Conservation (phyloP, 2,329 filamentous ascomycete genomes). For the Hypoxylon rubiginosum region DNA sequence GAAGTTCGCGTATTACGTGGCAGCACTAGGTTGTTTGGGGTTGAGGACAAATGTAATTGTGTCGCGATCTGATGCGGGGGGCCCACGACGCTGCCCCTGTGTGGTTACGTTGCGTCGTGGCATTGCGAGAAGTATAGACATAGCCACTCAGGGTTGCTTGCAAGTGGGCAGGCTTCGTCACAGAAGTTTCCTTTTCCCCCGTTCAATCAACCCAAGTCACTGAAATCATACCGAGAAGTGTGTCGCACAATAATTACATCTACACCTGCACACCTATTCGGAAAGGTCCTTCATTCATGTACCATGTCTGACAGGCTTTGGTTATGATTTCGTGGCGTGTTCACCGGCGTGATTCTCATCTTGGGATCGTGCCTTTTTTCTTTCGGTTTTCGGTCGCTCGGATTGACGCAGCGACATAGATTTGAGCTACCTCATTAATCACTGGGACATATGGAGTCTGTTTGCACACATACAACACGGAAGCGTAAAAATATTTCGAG, state of each 20-base stretch:
- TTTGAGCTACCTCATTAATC: constrained; percentile 22
- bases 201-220: constrained; percentile 6
- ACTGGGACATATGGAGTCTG: constrained; percentile 30
- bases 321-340: constrained; percentile 13
- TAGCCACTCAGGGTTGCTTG: background rate
- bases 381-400: constrained; percentile 25
- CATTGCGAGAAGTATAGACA: constrained; percentile 18
- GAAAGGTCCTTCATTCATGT: constrained; percentile 18
- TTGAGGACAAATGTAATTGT: constrained; percentile 13
- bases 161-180: background rate
- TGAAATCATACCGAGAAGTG: background rate
- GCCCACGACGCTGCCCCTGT: constrained; percentile 11
- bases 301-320: constrained; percentile 8
- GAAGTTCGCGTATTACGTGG: constrained; percentile 30
- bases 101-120: constrained; percentile 35
- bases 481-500: constrained; percentile 12
- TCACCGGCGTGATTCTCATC: constrained; percentile 7
- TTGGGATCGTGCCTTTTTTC: constrained; percentile 7
- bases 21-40: constrained; percentile 24
- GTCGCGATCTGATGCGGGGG: constrained; percentile 29
- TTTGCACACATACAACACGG: constrained; percentile 22
- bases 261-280: constrained; percentile 19
- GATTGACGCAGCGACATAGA: constrained; percentile 35
- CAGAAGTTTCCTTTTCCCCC: constrained; percentile 9
- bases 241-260: constrained; percentile 19